Evolutionary conservation across 1,284 basidiomycete species (phyloP).

Genomic region (Omphalotus olearius): DNA sequence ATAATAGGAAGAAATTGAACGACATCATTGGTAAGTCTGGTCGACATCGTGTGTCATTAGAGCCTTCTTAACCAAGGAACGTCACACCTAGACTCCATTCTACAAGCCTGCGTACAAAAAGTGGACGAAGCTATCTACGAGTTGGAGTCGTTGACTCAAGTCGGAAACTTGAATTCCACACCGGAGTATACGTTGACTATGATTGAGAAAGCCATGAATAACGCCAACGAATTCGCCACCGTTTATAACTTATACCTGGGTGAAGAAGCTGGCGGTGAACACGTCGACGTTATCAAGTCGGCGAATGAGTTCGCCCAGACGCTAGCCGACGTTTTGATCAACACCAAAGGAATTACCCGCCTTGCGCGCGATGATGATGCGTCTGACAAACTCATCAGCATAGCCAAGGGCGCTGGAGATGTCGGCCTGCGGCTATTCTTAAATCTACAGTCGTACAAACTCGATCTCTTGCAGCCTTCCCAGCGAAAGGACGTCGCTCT

Average conservation of each 20-base stretch:
- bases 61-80: neutral
- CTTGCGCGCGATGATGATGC: conserved; percentile 89
- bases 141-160: conserved; percentile 91
- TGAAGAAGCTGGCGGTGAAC: conserved; percentile 86
- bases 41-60: neutral
- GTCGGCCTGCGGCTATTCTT: conserved; percentile 90
- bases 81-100: conserved; percentile 76
- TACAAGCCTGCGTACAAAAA: conserved; percentile 95
- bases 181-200: conserved; percentile 98
- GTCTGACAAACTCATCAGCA: conserved; percentile 81
- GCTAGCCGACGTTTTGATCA: conserved; percentile 86
- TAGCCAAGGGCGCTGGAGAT: conserved; percentile 88
- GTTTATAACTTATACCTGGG: conserved; percentile 91
- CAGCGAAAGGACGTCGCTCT: conserved; percentile 87
- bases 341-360: conserved; percentile 94
- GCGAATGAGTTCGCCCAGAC: conserved; percentile 97
- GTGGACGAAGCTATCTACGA: conserved; percentile 98
- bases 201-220: conserved; percentile 95
- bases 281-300: conserved; percentile 97
- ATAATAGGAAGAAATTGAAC: conserved; percentile 97
- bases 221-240: conserved; percentile 94
- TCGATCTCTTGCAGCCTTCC: conserved; percentile 69
- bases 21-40: conserved; percentile 82
- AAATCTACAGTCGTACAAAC: conserved; percentile 93
- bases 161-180: conserved; percentile 93